These are phyloP conservation scores for Hypoxylon sp. DNA, from an alignment of 2,329 filamentous ascomycete genomes.

Conservation along the genomic window DNA sequence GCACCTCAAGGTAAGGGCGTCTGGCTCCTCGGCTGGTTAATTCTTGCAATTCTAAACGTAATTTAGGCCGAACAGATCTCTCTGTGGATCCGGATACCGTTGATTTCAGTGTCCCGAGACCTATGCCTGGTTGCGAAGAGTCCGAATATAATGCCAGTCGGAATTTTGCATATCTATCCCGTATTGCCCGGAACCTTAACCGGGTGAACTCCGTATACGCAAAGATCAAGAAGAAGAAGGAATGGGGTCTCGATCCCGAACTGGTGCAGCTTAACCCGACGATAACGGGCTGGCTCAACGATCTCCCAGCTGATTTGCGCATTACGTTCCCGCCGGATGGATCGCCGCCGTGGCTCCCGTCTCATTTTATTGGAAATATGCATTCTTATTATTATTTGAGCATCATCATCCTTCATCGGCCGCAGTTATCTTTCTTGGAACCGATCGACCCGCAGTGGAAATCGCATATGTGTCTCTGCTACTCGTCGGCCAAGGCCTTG, in stretches of 20 bases:
- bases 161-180: slow-evolving; percentile 85
- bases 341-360: slow-evolving; percentile 85
- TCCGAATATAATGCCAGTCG: slow-evolving; percentile 82
- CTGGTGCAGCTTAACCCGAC: slow-evolving; percentile 83
- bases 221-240: slow-evolving; percentile 77
- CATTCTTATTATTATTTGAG: slow-evolving; percentile 90
- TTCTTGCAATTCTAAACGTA: slow-evolving; percentile 34
- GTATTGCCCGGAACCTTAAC: slow-evolving; percentile 82
- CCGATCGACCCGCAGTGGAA: slow-evolving; percentile 82
- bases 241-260: slow-evolving; percentile 88
- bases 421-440: slow-evolving; percentile 84
- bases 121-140: slow-evolving; percentile 76
- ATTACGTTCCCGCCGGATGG: slow-evolving; percentile 83
- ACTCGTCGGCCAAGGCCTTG: slow-evolving; percentile 84
- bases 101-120: slow-evolving; percentile 76
- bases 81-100: slow-evolving; percentile 81
- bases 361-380: slow-evolving; percentile 89
- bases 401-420: slow-evolving; percentile 87
- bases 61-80: slow-evolving; percentile 79
- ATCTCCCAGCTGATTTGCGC: slow-evolving; percentile 82
- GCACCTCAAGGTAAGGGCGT: slow-evolving; percentile 82
- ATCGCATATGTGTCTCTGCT: slow-evolving; percentile 87
- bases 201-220: slow-evolving; percentile 81
- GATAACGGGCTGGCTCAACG: slow-evolving; percentile 80
- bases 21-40: neutral